Conservation (phyloP, 2,329 filamentous ascomycete species). For the Fusarium multiceps region DNA sequence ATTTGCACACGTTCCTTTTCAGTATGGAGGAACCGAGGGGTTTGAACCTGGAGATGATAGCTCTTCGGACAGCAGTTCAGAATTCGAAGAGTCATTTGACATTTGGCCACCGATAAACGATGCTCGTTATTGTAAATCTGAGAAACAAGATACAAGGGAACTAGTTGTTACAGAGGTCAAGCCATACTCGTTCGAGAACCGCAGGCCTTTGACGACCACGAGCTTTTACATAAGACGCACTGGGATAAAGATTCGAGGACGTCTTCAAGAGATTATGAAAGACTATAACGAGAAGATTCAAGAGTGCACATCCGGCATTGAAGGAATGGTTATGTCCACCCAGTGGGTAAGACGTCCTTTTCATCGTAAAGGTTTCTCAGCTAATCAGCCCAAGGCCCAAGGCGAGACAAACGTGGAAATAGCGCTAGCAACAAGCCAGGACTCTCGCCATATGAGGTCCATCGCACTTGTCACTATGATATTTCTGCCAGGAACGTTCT, state of each 20-base stretch:
- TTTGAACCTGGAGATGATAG: too few relatives aligned
- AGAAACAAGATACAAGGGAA: too few relatives aligned
- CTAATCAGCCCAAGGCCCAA: not conserved
- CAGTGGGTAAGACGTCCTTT: not conserved
- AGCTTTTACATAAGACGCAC: not conserved
- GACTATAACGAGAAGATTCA: constrained; percentile 20
- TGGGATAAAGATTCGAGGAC: not conserved
- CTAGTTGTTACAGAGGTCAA: too few relatives aligned
- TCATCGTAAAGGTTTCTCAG: rapidly evolving
- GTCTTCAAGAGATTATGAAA: constrained; percentile 4
- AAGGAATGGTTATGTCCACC: constrained; percentile 25
- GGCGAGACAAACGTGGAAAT: constrained; percentile 26
- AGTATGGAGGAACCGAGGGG: rapidly evolving
- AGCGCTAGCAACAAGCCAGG: constrained; percentile 1
- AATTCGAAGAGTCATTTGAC: rapidly evolving
- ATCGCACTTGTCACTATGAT: constrained; percentile 26
- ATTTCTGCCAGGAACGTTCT: constrained; percentile 24
- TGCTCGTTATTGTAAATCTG: rapidly evolving
- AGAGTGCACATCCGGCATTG: constrained; percentile 16
- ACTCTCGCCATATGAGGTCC: constrained; percentile 20
- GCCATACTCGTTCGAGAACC: too few relatives aligned
- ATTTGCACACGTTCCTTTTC: too few relatives aligned
- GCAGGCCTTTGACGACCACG: too few relatives aligned
- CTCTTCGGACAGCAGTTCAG: too few relatives aligned
- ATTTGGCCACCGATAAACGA: rapidly evolving